A percentile compares a stretch with the other conserved stretches of the same genome.
Evolutionary conservation across 2,329 filamentous ascomycete species (phyloP).

Genomic region (Aspergillus unguis): DNA sequence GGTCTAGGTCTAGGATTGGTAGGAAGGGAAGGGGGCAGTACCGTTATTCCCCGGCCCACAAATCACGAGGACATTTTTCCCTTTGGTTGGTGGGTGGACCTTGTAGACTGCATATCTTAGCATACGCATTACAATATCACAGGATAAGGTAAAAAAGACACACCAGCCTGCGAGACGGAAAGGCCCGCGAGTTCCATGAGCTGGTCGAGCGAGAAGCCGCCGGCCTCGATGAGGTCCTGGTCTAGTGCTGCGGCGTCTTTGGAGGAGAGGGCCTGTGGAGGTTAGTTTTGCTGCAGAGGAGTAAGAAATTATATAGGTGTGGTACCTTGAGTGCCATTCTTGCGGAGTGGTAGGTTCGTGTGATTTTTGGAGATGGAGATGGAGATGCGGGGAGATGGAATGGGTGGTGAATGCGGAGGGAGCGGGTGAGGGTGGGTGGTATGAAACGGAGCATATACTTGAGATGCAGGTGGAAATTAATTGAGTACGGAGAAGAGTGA

Average conservation of each 20-base stretch:
- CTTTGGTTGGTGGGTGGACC: conserved; percentile 71
- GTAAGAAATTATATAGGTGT: too few relatives aligned
- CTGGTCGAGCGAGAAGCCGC: conserved; percentile 90
- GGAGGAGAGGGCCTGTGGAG: conserved; percentile 67
- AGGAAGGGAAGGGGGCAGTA: conserved; percentile 17
- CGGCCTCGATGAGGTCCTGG: conserved; percentile 83
- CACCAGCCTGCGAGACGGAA: conserved; percentile 86
- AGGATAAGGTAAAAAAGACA: too few relatives aligned
- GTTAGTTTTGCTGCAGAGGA: too few relatives aligned
- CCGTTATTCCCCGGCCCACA: conserved; percentile 77
- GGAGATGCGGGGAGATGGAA: conserved; percentile 11
- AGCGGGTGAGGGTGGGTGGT: not conserved
- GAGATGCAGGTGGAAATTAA: too few relatives aligned
- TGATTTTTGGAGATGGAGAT: conserved; percentile 10
- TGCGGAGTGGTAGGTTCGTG: conserved; percentile 26
- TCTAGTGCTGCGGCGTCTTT: conserved; percentile 87
- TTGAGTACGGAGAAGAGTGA: too few relatives aligned
- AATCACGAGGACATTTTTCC: conserved; percentile 75
- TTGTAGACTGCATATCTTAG: conserved; percentile 63
- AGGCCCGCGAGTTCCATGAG: conserved; percentile 95
- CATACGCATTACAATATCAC: too few relatives aligned
- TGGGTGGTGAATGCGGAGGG: conserved; percentile 11
- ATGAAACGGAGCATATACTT: conserved; percentile 27
- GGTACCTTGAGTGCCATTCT: conserved; percentile 45
- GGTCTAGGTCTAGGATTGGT: not conserved